Evolutionary conservation across 306 rosid genomes (phyloP), one percentile per base, ranked within the genome.

Genomic region (Glycine tomentella): DNA sequence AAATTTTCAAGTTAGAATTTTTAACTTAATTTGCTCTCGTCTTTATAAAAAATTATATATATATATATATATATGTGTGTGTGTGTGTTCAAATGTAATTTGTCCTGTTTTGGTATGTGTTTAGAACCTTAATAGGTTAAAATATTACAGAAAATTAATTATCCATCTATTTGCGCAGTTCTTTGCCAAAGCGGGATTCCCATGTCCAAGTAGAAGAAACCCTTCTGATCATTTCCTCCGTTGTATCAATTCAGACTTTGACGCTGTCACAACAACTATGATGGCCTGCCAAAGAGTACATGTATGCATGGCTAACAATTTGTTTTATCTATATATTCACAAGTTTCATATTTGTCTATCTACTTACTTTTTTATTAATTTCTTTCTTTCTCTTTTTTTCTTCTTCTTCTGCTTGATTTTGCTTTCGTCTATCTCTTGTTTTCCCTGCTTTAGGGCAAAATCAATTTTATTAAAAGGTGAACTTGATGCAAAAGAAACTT

Each of bases 161-260:
- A 14, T 73, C 55, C n/a, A 53, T 25, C 1, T 48, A 52, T 49
- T 78, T 72, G 1, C 55, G 74, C 93, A 95, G 99, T 93, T 95
- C 90, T 95, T 95, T 85, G 93, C 84, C 64, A 82, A 76, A 82
- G 92, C 94, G 0, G 99, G 95, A 86, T 89, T 95, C 82, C 98
- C 98, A 17, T 95, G 99, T 83, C 97, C 98, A 38, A 90, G 90
- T 80, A 87, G 87, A 86, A 86, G 97, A 89, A 95, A 91, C 79
- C 99, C 99, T 81, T 90, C 98, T 1, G 99, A 95, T 88, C 99
- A 95, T 83, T 93, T 93, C 88, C 95, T 95, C 17, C 93, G 97
- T 16, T 93, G 96, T 62, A 89, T 93, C 8, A 95, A 95, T 84
- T 92, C 99, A 31, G 99, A 92, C 77, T 95, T 95, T 7, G 99